Evolutionary conservation across 139 green algal species (phyloP), one percentile per base, ranked within the genome.

Genomic region (Coccomyxa sp.): DNA sequence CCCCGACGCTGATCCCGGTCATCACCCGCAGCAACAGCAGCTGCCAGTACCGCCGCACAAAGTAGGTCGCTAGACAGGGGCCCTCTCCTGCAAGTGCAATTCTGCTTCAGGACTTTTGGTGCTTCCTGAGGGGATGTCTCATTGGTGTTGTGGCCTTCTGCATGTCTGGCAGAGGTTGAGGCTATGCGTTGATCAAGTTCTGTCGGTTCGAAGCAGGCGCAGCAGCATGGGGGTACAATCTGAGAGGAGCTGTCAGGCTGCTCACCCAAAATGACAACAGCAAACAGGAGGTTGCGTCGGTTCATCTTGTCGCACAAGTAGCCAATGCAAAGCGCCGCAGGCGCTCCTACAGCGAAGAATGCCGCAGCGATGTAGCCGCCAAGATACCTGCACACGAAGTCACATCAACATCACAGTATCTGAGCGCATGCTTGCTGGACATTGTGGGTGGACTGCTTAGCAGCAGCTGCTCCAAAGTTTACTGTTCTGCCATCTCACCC

Each of bases 321-420:
- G 8, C 93, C 93, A 75, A 92, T 77, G 2, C 95, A 22, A 9
- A 97, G 69, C 0, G 92, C 89, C 3, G 93, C 83, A 0, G 93
- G 93, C 0, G 93, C 91, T 29, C 93, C 93, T 16, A 97, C 83
- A 27, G 89, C 58, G 79, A 97, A 97, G 81, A 97, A 97, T 0
- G 81, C 90, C 12, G 89, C 91, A 54, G 89, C 90, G n/a, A 97
- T 81, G 64, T 82, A 88, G 5, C 92, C 91, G 0, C 90, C 91
- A 37, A 97, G 82, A n/a, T 89, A 86, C 27, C 74, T 78, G 74
- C 74, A 70, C 14, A 38, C 29, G 6, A n/a, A 39, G 36, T 73
- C 0, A 38, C 18, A 39, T 73, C 18, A 37, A 27, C 8, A 38
- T 27, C 31, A 24, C 9, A 22, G 22, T 35, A 34, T 39, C 68